A percentile compares a stretch with the other conserved stretches of the same genome.
These are phyloP conservation scores for Xerocomellus chrysenteron DNA, from an alignment of 768 basidiomycete genomes.

Conservation along the genomic window DNA sequence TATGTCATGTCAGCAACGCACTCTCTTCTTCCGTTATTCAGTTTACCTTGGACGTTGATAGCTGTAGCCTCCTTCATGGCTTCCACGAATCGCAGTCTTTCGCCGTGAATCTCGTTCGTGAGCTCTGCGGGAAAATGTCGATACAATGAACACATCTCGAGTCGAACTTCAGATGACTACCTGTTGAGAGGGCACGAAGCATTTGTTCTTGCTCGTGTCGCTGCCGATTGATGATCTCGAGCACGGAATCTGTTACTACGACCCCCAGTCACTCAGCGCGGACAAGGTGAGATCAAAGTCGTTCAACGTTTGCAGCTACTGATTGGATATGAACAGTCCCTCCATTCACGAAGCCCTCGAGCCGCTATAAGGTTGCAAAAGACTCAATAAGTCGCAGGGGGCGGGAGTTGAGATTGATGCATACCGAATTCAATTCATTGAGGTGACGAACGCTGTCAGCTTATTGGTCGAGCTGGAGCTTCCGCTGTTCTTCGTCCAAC, in stretches of 20 bases:
- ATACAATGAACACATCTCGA: not conserved
- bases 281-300: constrained; percentile 51
- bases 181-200: constrained; percentile 62
- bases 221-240: constrained; percentile 65
- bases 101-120: constrained; percentile 81
- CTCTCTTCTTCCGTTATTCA: not conserved
- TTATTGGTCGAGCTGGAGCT: constrained; percentile 59
- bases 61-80: constrained; percentile 94
- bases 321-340: constrained; percentile 69
- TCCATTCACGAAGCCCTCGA: constrained; percentile 77
- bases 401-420: constrained; percentile 19
- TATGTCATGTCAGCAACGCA: constrained; percentile 28
- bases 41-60: constrained; percentile 77
- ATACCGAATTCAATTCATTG: constrained; percentile 70
- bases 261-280: constrained; percentile 10
- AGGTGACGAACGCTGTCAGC: constrained; percentile 75
- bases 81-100: constrained; percentile 83
- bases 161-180: constrained; percentile 35
- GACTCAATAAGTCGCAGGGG: not conserved
- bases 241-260: constrained; percentile 56
- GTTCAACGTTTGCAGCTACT: constrained; percentile 58
- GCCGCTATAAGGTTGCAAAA: constrained; percentile 51
- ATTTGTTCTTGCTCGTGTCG: constrained; percentile 70
- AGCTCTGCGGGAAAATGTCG: constrained; percentile 50
- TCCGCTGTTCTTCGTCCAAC: constrained; percentile 47